These are phyloP conservation scores for Blastocystis sp. DNA, from an alignment of 352 stramenopile genomes.

Conservation along the genomic window DNA sequence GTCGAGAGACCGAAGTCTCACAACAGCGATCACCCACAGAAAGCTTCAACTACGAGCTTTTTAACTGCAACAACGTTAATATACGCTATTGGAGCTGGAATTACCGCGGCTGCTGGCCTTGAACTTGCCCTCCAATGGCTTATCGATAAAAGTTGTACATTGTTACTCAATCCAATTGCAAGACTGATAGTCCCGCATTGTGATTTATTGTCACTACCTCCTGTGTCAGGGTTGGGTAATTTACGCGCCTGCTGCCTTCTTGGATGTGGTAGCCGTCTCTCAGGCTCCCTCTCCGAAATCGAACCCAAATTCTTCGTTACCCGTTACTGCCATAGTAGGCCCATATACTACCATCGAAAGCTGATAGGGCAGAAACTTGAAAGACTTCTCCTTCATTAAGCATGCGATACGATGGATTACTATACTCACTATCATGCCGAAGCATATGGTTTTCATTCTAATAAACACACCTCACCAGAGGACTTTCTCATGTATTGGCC, in stretches of 20 bases:
- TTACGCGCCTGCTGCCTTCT: slow-evolving; percentile 85
- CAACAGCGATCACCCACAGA: no score
- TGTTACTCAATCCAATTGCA: slow-evolving; percentile 85
- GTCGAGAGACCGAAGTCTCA: no score
- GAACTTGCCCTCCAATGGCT: no score
- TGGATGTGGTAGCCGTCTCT: slow-evolving; percentile 85
- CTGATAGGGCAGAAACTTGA: slow-evolving; percentile 86
- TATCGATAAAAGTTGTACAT: slow-evolving; percentile 85
- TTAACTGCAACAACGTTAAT: no score
- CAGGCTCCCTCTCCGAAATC: slow-evolving; percentile 83
- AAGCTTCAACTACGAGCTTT: no score
- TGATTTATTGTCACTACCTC: slow-evolving; percentile 87
- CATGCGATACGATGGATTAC: slow-evolving; percentile 79
- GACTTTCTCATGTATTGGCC: no score
- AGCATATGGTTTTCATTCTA: slow-evolving; percentile 80
- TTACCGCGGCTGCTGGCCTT: no score
- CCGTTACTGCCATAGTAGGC: slow-evolving; percentile 85
- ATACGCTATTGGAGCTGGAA: no score
- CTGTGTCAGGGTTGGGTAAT: slow-evolving; percentile 86
- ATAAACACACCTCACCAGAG: slow-evolving; percentile 82
- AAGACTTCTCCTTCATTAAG: slow-evolving; percentile 78
- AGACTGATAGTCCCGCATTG: slow-evolving; percentile 77
- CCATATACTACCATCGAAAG: slow-evolving; percentile 84
- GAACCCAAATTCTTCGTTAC: slow-evolving; percentile 87
- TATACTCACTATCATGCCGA: slow-evolving; percentile 77